A percentile compares a stretch with the other conserved stretches of the same genome.
phyloP scores from a whole-genome alignment of 139 green algal species.

The Pleodorina starrii region DNA sequence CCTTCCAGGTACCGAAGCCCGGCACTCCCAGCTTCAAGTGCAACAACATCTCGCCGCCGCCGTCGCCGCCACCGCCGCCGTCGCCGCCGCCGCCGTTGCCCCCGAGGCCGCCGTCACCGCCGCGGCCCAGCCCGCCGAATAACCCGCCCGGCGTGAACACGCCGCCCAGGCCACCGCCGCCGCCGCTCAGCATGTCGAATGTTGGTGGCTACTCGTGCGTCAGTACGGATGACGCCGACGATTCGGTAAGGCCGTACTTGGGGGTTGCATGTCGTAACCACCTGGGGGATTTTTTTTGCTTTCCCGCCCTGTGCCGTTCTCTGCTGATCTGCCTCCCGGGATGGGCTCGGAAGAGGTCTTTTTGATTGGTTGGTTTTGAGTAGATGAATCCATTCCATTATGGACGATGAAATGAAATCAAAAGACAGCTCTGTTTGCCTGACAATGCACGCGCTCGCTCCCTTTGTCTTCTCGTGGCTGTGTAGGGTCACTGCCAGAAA shows the following conservation, averaged over 20 bases:
- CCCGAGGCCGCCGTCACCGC: neutral
- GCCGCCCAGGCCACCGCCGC: neutral
- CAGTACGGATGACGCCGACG: constrained; percentile 34
- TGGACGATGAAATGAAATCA: too few species aligned
- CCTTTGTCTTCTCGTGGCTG: too few species aligned
- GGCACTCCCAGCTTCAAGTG: constrained; percentile 9
- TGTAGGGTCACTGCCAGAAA: constrained; percentile 30
- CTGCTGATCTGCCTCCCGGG: too few species aligned
- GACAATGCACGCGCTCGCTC: too few species aligned
- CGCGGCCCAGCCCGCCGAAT: neutral
- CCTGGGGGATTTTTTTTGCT: too few species aligned
- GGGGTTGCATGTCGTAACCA: too few species aligned
- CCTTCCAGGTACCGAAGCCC: neutral
- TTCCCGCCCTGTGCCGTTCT: too few species aligned
- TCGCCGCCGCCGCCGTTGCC: neutral
- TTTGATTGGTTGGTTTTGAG: too few species aligned
- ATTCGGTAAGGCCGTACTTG: neutral
- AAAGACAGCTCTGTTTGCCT: too few species aligned
- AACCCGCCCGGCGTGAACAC: neutral
- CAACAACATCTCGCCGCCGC: neutral
- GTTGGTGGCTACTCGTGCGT: constrained; percentile 11
- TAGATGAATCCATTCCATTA: too few species aligned
- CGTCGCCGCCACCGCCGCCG: neutral
- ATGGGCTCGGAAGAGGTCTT: too few species aligned
- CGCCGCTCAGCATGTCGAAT: neutral